A percentile compares a stretch with the other conserved stretches of the same genome.
Evolutionary conservation across 306 rosid genomes (phyloP).

Genomic region (Acacia melanoxylon): DNA sequence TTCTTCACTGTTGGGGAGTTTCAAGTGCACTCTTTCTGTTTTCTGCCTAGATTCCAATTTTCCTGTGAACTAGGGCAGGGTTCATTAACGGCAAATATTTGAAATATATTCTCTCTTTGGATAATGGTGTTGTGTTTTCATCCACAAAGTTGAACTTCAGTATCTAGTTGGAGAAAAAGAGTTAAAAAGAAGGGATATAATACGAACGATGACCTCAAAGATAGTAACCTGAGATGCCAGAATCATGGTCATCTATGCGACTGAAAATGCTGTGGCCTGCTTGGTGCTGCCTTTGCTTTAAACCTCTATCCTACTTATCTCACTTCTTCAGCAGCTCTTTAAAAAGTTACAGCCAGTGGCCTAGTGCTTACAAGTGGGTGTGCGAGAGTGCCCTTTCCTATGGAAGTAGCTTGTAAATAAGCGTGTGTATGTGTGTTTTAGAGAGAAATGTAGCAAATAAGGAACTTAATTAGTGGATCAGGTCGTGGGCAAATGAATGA

Average conservation of each 20-base stretch:
- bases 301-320: too few relatives aligned
- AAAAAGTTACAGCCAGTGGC: too few relatives aligned
- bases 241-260: too few relatives aligned
- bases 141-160: background rate
- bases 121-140: background rate
- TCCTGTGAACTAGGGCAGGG: background rate
- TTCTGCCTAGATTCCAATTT: background rate
- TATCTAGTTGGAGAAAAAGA: background rate
- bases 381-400: too few relatives aligned
- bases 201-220: too few relatives aligned
- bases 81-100: background rate
- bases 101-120: background rate
- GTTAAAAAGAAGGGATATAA: background rate
- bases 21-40: background rate
- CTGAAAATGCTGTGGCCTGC: too few relatives aligned
- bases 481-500: background rate
- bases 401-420: too few relatives aligned
- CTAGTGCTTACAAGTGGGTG: too few relatives aligned
- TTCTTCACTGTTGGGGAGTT: background rate
- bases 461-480: background rate
- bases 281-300: too few relatives aligned
- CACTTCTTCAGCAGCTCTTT: too few relatives aligned
- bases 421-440: background rate
- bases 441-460: background rate
- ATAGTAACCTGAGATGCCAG: too few relatives aligned